Percentiles rank a stretch among this genome's conserved stretches.
Conservation (phyloP, 495 filamentous ascomycete genomes). For the Penicillium lagena region DNA sequence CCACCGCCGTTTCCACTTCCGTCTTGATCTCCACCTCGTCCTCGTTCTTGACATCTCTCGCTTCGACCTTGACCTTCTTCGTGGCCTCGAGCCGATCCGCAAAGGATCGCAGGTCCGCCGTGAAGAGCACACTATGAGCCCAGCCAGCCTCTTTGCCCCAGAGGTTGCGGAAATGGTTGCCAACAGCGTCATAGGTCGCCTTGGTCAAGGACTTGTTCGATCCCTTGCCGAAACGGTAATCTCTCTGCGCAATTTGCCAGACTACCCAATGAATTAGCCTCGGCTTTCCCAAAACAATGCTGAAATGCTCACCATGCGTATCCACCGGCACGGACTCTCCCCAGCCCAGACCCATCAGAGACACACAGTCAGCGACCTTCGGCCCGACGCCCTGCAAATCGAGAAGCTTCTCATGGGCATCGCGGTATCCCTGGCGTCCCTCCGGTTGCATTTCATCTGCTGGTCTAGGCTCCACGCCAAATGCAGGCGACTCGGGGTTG, state of each 20-base stretch:
- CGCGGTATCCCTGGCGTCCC: constrained; percentile 63
- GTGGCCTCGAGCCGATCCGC: constrained; percentile 53
- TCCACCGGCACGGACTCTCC: constrained; percentile 91
- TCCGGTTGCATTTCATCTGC: constrained; percentile 49
- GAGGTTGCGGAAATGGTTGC: constrained; percentile 78
- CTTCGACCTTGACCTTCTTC: constrained; percentile 32
- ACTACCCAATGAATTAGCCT: constrained; percentile 40
- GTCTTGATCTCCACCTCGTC: constrained; percentile 22
- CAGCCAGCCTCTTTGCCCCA: constrained; percentile 96
- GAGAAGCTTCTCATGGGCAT: constrained; percentile 76
- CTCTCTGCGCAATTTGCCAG: constrained; percentile 94
- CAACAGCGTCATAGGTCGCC: constrained; percentile 82
- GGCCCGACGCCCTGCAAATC: constrained; percentile 82
- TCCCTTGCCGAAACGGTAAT: constrained; percentile 85
- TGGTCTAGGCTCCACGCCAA: constrained; percentile 34
- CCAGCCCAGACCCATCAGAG: constrained; percentile 97
- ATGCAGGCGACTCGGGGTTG: constrained; percentile 66
- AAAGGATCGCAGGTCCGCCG: constrained; percentile 85
- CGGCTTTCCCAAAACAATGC: background rate
- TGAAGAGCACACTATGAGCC: constrained; percentile 96
- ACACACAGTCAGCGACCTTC: constrained; percentile 96
- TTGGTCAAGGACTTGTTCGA: constrained; percentile 84
- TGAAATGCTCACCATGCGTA: constrained; percentile 63
- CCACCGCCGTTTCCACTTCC: constrained; percentile 17
- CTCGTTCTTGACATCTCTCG: constrained; percentile 16